Conservation (phyloP, 108 stramenopile species). For the Skeletonema menzelii region DNA sequence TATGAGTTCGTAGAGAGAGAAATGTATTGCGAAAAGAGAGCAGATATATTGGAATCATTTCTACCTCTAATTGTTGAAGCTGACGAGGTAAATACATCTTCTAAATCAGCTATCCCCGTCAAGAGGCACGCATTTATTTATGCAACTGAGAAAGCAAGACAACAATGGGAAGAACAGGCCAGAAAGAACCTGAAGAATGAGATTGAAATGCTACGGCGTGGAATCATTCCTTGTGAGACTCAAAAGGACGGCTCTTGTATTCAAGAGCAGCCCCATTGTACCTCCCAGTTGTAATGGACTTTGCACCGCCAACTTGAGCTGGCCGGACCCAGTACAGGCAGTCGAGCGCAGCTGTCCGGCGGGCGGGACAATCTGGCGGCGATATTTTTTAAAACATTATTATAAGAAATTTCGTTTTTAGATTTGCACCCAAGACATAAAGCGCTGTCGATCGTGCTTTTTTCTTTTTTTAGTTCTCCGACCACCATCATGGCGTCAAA, state of each 20-base stretch:
- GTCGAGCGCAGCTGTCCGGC: no score
- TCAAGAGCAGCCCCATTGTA: no score
- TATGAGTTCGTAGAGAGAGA: conserved; percentile 58
- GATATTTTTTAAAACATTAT: no score
- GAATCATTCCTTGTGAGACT: conserved; percentile 56
- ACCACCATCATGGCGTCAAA: no score
- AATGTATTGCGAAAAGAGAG: conserved; percentile 75
- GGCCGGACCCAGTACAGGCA: no score
- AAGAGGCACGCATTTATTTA: conserved; percentile 53
- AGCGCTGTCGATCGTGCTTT: no score
- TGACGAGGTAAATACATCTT: neutral
- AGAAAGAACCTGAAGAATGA: conserved; percentile 59
- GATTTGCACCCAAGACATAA: no score
- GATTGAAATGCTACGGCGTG: conserved; percentile 55
- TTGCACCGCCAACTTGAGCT: no score
- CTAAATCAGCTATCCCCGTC: conserved; percentile 11
- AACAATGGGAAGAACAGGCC: conserved; percentile 58
- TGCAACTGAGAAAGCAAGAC: conserved; percentile 47
- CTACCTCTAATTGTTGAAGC: conserved; percentile 17
- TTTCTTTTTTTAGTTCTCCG: no score
- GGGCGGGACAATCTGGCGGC: no score
- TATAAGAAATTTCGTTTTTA: no score
- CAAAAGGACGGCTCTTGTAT: neutral
- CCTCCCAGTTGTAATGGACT: no score
- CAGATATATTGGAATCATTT: conserved; percentile 67